Percentiles rank a stretch among this genome's conserved stretches.
These are phyloP conservation scores for Dactylorhiza incarnata DNA, from an alignment of 106 monocot genomes.

Conservation along the genomic window DNA sequence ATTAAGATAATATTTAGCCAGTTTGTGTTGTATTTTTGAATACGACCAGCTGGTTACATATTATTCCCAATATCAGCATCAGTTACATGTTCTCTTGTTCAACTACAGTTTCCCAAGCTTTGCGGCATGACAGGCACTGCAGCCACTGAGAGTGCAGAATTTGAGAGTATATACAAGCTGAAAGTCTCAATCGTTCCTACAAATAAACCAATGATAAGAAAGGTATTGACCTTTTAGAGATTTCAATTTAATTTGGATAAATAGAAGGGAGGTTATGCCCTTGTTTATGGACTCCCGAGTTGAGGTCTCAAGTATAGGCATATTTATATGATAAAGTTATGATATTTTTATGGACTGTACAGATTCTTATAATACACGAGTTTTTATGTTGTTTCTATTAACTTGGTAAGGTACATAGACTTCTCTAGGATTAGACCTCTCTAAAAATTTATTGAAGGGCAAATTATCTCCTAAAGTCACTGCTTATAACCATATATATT, in stretches of 20 bases:
- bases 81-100: conserved; percentile 8
- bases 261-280: neutral
- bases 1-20: neutral
- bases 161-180: conserved; percentile 98
- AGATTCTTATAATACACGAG: neutral
- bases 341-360: neutral
- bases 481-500: neutral
- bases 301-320: neutral
- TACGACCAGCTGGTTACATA: neutral
- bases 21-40: neutral
- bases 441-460: neutral
- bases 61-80: neutral
- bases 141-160: conserved; percentile 87
- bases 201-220: conserved; percentile 97
- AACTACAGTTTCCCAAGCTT: conserved; percentile 85
- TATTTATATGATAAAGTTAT: neutral
- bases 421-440: neutral
- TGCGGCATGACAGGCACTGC: conserved; percentile 99
- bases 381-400: no score
- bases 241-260: neutral
- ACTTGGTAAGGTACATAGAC: neutral
- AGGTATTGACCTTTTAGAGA: conserved; percentile 34
- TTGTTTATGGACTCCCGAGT: neutral
- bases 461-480: neutral
- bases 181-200: conserved; percentile 91